A percentile compares a stretch with the other conserved stretches of the same genome.
phyloP scores from a whole-genome alignment of 495 filamentous ascomycete species.

The Talaromyces nanjingensis region DNA sequence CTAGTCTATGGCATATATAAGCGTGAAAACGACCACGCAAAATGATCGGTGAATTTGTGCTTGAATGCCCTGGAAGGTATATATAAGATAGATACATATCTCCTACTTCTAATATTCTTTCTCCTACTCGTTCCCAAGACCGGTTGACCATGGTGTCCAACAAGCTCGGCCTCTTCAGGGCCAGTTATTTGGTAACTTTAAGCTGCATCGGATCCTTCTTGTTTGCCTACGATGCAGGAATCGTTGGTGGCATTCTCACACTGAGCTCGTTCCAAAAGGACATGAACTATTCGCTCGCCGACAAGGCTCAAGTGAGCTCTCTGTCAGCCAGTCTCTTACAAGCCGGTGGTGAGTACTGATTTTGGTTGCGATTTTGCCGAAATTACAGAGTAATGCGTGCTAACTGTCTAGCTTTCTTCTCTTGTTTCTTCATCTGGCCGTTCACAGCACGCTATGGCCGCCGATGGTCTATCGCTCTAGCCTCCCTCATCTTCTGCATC shows the following conservation, averaged over 20 bases:
- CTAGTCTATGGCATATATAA: neutral
- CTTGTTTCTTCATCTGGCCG: conserved; percentile 33
- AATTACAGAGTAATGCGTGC: neutral
- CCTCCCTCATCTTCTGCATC: conserved; percentile 35
- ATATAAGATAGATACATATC: no score
- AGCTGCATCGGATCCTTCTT: conserved; percentile 24
- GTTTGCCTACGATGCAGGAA: conserved; percentile 32
- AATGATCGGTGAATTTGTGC: neutral
- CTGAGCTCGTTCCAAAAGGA: conserved; percentile 27
- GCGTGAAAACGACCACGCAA: neutral
- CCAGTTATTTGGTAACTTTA: neutral
- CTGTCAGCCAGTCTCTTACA: conserved; percentile 16
- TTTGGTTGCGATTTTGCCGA: neutral
- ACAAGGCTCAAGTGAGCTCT: conserved; percentile 23
- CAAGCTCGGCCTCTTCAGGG: neutral
- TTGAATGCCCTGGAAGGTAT: no score
- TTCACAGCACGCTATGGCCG: conserved; percentile 36
- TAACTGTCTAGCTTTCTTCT: conserved; percentile 19
- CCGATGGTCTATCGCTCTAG: conserved; percentile 32
- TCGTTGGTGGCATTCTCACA: conserved; percentile 30
- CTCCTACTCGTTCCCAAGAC: neutral
- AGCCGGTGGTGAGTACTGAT: conserved; percentile 11
- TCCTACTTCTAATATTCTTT: no score
- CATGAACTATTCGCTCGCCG: conserved; percentile 20
- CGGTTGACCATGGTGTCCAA: neutral